Percentiles rank a stretch among this genome's conserved stretches.
phyloP scores from a whole-genome alignment of 2,329 filamentous ascomycete species.

The Botrytis galanthina region DNA sequence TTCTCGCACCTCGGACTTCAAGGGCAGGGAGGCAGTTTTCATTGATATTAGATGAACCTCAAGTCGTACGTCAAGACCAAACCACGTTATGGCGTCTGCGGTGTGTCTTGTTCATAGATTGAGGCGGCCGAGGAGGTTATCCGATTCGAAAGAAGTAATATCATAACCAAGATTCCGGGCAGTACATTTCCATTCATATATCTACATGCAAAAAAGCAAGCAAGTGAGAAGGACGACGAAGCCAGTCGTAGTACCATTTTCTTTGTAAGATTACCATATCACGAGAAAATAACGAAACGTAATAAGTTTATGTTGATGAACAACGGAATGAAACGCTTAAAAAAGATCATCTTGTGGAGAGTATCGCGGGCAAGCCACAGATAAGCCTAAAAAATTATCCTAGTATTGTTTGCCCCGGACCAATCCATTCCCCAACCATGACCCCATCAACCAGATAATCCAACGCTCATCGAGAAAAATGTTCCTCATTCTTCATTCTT shows the following conservation, averaged over 20 bases:
- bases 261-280: background rate
- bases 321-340: slow-evolving; percentile 10
- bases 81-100: slow-evolving; percentile 14
- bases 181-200: slow-evolving; percentile 9
- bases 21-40: background rate
- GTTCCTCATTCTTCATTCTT: slow-evolving; percentile 5
- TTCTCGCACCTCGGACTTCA: background rate
- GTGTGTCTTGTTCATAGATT: slow-evolving; percentile 15
- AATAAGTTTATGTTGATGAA: slow-evolving; percentile 13
- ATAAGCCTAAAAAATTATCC: slow-evolving; percentile 20
- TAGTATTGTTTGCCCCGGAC: slow-evolving; percentile 6
- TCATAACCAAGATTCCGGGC: slow-evolving; percentile 15
- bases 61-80: background rate
- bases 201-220: background rate
- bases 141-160: slow-evolving; percentile 1
- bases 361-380: slow-evolving; percentile 1
- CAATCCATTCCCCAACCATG: slow-evolving; percentile 12
- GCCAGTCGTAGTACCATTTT: background rate
- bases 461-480: background rate
- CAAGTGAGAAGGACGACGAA: background rate
- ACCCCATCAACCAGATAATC: background rate
- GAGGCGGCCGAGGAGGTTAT: background rate
- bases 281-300: background rate
- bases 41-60: background rate
- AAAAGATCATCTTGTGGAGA: background rate